Base-by-base conservation (phyloP, 371 early-diverging fungal species). In the Blyttiomyces sp. region DNA sequence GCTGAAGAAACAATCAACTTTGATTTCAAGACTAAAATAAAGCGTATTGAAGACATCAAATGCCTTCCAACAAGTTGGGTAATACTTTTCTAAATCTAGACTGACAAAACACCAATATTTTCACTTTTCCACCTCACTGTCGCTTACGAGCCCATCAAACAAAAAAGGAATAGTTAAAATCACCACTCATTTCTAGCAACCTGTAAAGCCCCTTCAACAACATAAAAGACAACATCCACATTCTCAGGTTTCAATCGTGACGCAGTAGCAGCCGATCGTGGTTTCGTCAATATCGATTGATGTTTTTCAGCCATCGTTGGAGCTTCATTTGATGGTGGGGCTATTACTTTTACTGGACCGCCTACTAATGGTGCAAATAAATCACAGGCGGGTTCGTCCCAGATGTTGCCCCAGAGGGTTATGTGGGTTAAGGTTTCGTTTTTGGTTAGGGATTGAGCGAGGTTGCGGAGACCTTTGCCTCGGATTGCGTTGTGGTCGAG, bases 401-500 rank as follows among this genome's bases (percentile, higher is more conserved):
- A 77, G 11, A 34, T 28, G 63, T 77, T 77, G 3, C 77, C 77
- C 77, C 77, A 77, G 1, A 77, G 54, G 17, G 59, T 39, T 16
- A 77, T 59, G 17, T 48, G 34, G 30, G 46, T 32, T 2, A 77
- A 30, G 13, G 45, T 7, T 2, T 42, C 19, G 59, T 73, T 77
- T 16, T 49, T 5, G n/a, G 26, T 28, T 24, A 72, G 36, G 1
- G 67, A 64, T 36, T 59, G n/a, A 4, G 73, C 68, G n/a, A 77
- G 54, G 11, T 45, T 55, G 9, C 52, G 33, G 1, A 77, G 56
- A 16, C 77, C 77, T 2, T 19, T 28, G 4, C 71, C 68, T 0
- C 71, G 72, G 32, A 77, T 75, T 27, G 39, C 39, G 61, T 77
- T 77, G 62, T 68, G 52, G 42, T 77, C 77, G 2, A 77, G n/a